Conservation (phyloP, 805 yeast species). For the Alloascoidea hylecoeti region DNA sequence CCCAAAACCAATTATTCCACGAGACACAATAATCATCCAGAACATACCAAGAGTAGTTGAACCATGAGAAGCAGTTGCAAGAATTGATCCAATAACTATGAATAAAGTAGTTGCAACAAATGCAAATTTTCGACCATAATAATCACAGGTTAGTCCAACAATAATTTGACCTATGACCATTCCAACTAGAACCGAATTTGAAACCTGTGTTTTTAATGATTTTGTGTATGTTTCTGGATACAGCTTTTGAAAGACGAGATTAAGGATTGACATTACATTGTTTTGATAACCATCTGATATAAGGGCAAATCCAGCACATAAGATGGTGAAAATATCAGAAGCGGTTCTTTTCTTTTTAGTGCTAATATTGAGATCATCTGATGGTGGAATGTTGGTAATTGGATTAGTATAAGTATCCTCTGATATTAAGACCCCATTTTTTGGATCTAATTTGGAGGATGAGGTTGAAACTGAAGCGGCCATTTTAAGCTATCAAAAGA, state of each 20-base stretch:
- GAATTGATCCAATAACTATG: constrained; percentile 46
- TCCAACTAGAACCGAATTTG: constrained; percentile 56
- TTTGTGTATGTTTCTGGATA: constrained; percentile 29
- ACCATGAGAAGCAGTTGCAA: constrained; percentile 66
- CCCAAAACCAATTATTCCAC: constrained; percentile 72
- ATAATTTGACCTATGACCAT: constrained; percentile 59
- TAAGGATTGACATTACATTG: constrained; percentile 58
- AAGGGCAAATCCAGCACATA: constrained; percentile 63
- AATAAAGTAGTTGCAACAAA: constrained; percentile 47
- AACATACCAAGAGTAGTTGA: constrained; percentile 43
- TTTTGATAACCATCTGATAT: constrained; percentile 71
- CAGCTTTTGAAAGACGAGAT: constrained; percentile 34
- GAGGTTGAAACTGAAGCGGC: too few species aligned
- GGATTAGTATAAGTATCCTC: too few species aligned
- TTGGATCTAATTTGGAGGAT: too few species aligned
- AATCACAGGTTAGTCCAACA: constrained; percentile 51
- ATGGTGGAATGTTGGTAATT: too few species aligned
- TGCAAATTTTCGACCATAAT: constrained; percentile 59
- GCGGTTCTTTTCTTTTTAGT: constrained; percentile 14
- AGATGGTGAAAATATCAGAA: constrained; percentile 28
- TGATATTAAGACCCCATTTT: too few species aligned
- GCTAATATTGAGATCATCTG: too few species aligned
- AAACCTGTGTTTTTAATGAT: constrained; percentile 44
- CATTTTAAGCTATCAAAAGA: too few species aligned
- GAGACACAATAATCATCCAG: constrained; percentile 61